Evolutionary conservation across 2,329 filamentous ascomycete species (phyloP).

Genomic region (Penicillium sp.): DNA sequence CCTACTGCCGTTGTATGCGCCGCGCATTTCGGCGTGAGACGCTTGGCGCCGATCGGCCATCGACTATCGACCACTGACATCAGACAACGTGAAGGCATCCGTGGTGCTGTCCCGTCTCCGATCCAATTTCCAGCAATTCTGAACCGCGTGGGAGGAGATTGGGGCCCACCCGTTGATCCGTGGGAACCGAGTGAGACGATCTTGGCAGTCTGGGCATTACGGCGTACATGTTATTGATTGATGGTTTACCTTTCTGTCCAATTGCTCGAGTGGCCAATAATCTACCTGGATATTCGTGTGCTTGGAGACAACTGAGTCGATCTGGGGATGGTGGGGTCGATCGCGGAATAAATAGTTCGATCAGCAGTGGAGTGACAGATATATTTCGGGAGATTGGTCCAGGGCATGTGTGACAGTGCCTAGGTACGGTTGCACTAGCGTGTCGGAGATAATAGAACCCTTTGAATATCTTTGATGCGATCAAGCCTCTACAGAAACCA

Average conservation of each 20-base stretch:
- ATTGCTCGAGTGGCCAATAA: background rate
- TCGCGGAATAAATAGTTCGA: background rate
- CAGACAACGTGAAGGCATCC: background rate
- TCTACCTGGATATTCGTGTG: background rate
- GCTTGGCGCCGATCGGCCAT: background rate
- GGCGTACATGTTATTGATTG: background rate
- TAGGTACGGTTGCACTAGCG: background rate
- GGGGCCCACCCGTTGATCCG: background rate
- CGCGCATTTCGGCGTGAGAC: background rate
- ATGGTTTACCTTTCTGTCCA: too few species aligned
- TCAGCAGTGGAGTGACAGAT: background rate
- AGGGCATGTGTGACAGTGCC: background rate
- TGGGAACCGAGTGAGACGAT: background rate
- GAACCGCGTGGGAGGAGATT: background rate
- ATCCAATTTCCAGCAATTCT: background rate
- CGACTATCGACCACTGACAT: background rate
- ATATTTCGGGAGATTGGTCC: background rate
- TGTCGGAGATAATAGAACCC: too few species aligned
- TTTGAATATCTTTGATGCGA: background rate
- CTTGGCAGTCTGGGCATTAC: background rate
- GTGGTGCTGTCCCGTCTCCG: background rate
- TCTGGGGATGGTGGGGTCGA: background rate
- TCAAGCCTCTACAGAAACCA: background rate
- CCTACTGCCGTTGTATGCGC: conserved; percentile 3
- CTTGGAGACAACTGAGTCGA: background rate